Percentiles rank a stretch among this genome's conserved stretches.
Conservation (phyloP, 129 eudicot genomes). For the Helianthus tuberosus region DNA sequence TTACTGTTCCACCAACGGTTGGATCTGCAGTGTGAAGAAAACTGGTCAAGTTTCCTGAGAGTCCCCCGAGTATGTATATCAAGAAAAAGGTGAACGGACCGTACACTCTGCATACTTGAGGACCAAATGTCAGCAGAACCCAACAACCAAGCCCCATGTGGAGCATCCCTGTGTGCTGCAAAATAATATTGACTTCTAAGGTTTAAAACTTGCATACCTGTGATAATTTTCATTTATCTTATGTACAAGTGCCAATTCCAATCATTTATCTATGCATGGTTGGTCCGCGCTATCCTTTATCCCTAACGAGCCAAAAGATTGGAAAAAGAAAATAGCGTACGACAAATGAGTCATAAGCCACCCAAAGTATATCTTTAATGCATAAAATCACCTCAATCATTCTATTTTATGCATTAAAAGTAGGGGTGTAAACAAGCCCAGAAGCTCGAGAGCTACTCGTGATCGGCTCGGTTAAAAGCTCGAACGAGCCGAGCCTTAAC, state of each 20-base stretch:
- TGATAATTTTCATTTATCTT: slow-evolving; percentile 19
- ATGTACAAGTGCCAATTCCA: not conserved
- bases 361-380: not conserved
- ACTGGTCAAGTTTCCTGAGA: slow-evolving; percentile 79
- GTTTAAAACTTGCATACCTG: not conserved
- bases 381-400: not conserved
- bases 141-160: slow-evolving; percentile 67
- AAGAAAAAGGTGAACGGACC: slow-evolving; percentile 78
- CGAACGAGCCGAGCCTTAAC: no score
- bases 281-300: not conserved
- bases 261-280: not conserved
- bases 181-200: not conserved
- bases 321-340: not conserved
- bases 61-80: slow-evolving; percentile 83
- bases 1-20: slow-evolving; percentile 92
- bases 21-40: slow-evolving; percentile 85
- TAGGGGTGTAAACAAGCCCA: no score
- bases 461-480: no score
- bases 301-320: not conserved
- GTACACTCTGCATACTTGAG: slow-evolving; percentile 68
- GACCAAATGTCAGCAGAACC: slow-evolving; percentile 76
- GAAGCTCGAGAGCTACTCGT: no score
- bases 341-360: not conserved
- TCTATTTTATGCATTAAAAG: not conserved
- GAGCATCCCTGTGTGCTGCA: slow-evolving; percentile 85